Evolutionary conservation across 805 yeast species (phyloP), one percentile per base, ranked within the genome.

Genomic region (Lipomyces chichibuensis): DNA sequence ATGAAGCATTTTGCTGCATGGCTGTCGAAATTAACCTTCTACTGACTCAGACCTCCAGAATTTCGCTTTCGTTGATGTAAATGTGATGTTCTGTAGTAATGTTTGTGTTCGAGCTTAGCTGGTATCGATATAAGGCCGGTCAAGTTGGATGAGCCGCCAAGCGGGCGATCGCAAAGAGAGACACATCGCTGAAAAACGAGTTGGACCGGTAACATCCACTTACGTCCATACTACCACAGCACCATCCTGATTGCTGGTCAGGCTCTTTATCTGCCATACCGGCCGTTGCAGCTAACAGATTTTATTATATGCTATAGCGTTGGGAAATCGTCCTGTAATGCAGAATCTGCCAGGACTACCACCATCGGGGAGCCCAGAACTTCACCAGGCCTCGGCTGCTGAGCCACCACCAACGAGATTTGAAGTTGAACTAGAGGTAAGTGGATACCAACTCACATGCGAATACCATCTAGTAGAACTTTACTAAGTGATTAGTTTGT

Each of bases 351-450:
- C 8, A n/a, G 46, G 33, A 27, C 46, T 11, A 20, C 43, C 46
- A 56, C 33, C 59, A 1, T 1, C n/a, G 17, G 17, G 1, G 7
- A n/a, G 8, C 20, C 17, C 27, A 20, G 39, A 35, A 14, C 39
- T 13, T 35, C 39, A 37, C 17, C 39, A 37, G 39, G 39, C 39
- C 39, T 13, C 17, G 17, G 85, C n/a, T 4, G 63, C 14, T n/a
- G 33, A 52, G 60, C 37, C 39, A 8, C 65, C 70, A 5, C 92
- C 94, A n/a, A 84, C 90, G 4, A 77, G 96, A 65, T 91, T 94
- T 91, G 97, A 91, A 74, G 86, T 91, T 27, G 97, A 91, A 73
- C 82, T 91, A n/a, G 98, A 90, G 69, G 87, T 85, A 59, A 72
- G 86, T 75, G 23, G 33, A 3, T 8, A 3, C 60, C 14, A 11